Conservation (phyloP, 371 early-diverging fungal species). For the Apophysomyces trapeziformis region DNA sequence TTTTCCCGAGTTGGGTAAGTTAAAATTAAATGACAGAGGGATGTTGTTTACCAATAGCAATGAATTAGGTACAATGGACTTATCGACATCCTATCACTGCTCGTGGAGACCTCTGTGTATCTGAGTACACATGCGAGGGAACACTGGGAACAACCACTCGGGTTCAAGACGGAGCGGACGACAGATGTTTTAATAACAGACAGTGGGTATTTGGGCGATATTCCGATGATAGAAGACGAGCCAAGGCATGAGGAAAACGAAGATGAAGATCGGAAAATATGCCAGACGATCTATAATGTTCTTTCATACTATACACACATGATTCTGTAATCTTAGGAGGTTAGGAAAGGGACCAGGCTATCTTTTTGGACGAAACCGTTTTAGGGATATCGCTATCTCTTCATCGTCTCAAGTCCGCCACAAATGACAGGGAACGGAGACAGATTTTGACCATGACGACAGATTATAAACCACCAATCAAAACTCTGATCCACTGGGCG, state of each 20-base stretch:
- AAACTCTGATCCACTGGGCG: background rate
- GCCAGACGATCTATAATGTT: background rate
- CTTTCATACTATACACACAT: background rate
- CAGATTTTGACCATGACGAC: background rate
- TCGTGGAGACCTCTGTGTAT: conserved; percentile 19
- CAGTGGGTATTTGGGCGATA: background rate
- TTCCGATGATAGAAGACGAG: background rate
- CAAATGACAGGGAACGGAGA: background rate
- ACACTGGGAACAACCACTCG: conserved; percentile 18
- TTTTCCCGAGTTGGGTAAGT: background rate
- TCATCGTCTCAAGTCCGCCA: background rate
- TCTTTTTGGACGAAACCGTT: too few relatives aligned
- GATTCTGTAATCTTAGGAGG: background rate
- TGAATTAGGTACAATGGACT: conserved; percentile 9
- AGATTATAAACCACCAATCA: conserved; percentile 2
- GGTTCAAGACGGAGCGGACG: conserved; percentile 16
- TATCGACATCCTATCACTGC: conserved; percentile 10
- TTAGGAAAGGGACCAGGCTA: background rate
- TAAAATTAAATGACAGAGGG: background rate
- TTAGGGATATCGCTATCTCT: background rate
- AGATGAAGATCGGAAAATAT: background rate
- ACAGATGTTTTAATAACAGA: conserved; percentile 23
- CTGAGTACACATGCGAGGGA: conserved; percentile 15
- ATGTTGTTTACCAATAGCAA: background rate
- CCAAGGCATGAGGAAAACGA: background rate